phyloP scores from a whole-genome alignment of 139 green algal species.

The Auxenochlorella pyrenoidosa region DNA sequence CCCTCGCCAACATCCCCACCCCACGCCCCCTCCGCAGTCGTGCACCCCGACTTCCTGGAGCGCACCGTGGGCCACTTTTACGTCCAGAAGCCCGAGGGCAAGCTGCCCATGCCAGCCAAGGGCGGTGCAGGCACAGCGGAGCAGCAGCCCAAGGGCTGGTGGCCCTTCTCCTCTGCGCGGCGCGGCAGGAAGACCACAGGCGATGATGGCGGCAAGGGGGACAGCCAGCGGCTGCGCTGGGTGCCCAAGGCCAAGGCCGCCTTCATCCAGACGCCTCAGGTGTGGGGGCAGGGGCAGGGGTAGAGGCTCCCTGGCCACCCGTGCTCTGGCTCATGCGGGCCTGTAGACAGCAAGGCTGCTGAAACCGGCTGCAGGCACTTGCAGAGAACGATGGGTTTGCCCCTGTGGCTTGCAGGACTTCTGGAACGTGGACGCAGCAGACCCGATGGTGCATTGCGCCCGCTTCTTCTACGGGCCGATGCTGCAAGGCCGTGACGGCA shows the following conservation, averaged over 20 bases:
- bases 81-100: background rate
- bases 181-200: background rate
- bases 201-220: background rate
- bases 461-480: conserved; percentile 41
- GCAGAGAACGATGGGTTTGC: too few species aligned
- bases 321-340: too few species aligned
- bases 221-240: background rate
- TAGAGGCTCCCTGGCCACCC: too few species aligned
- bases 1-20: background rate
- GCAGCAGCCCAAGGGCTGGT: too few species aligned
- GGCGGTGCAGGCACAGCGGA: too few species aligned
- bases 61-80: conserved; percentile 41
- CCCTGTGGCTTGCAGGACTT: conserved; percentile 10
- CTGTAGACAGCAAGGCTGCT: too few species aligned
- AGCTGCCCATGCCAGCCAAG: background rate
- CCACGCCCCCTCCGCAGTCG: background rate
- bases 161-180: too few species aligned
- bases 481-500: conserved; percentile 32
- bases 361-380: too few species aligned
- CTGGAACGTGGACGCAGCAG: conserved; percentile 36
- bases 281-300: background rate
- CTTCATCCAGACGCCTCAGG: conserved; percentile 42
- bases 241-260: conserved; percentile 31
- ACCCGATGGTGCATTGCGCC: conserved; percentile 39
- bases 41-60: conserved; percentile 31